Evolutionary conservation across 768 basidiomycete species (phyloP), one percentile per base, ranked within the genome.

Genomic region (Rhodotorula toruloides): DNA sequence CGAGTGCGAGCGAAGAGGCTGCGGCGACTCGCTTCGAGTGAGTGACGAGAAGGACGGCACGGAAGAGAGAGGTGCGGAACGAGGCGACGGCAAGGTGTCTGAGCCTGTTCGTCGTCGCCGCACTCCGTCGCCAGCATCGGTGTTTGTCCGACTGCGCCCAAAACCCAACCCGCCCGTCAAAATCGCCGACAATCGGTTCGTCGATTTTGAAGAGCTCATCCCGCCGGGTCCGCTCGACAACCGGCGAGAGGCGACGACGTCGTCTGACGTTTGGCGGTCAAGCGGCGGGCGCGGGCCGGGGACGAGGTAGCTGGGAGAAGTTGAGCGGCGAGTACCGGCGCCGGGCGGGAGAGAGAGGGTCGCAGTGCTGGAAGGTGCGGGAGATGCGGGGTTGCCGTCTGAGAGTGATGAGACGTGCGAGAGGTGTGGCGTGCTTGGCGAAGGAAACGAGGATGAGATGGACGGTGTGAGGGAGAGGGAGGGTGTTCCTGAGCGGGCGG

Each of bases 81-180:
- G 48, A 21, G 43, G 31, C 0, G 36, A 49, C 4, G 25, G 46
- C 17, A 57, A 65, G 49, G 58, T 65, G 2, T 46, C 29, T 0
- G 56, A 56, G 36, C 58, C 63, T n/a, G 63, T 65, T 17, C 37
- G 19, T 31, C 56, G 50, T 21, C 65, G n/a, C 14, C 54, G 31
- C 7, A 48, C 37, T 34, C 43, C 25, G 16, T 54, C 40, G 22
- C 40, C 58, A 16, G 36, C 54, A 34, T 52, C 54, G n/a, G 67
- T 54, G 37, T 34, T 57, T 48, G 61, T 55, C 22, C 67, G 50
- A 12, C 46, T 46, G 14, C 68, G 54, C 4, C 57, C 61, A 37
- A 53, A 46, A 44, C 52, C 55, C 19, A 67, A 52, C 25, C 67
- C 58, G 37, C 46, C 63, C 46, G 58, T 52, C 44, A 69, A 53